Evolutionary conservation across 2,329 filamentous ascomycete species (phyloP), one percentile per base, ranked within the genome.

Genomic region (Epichloe gansuensis): DNA sequence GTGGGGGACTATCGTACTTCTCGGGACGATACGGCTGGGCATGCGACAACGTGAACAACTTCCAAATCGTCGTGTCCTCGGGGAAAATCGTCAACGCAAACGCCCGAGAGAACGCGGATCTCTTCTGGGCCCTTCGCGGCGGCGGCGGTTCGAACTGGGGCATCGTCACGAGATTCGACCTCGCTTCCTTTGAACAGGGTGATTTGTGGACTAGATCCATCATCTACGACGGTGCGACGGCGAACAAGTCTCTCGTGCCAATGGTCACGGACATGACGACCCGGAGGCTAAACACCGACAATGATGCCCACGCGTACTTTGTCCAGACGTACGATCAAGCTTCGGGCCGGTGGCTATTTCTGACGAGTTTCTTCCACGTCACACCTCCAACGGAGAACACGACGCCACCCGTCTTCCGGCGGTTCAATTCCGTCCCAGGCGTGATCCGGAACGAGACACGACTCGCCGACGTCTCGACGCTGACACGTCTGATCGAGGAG

Each of bases 71-170:
- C 67, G 75, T 4, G 67, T 80, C 2, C 70, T 71, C 8, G 72
- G 70, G 0, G 62, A 63, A 13, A 60, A 74, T 17, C 57, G 75
- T 1, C 68, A 64, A 2, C 75, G 72, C 3, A 70, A 64, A 5
- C 27, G 45, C 62, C 60, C 3, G 61, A 63, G 2, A 21, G 68
- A 36, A 80, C 35, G 53, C 67, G 0, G 77, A 81, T 51, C 66
- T 82, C 1, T 81, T 75, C 63, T 81, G 76, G 74, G 79, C 77
- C 2, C 66, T 81, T 1, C 67, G 70, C 39, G 76, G 77, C 17
- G 76, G 78, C 1, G 75, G 77, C 2, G 75, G 77, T 2, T 76
- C 75, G 36, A 80, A 73, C 46, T 81, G 77, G 55, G 78, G 73
- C n/a, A 67, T 82, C 4, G 74, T 81, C 4, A 67, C 71, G 9